A percentile compares a stretch with the other conserved stretches of the same genome.
Conservation (phyloP, 2,329 filamentous ascomycete genomes). For the Exserohilum turcica region DNA sequence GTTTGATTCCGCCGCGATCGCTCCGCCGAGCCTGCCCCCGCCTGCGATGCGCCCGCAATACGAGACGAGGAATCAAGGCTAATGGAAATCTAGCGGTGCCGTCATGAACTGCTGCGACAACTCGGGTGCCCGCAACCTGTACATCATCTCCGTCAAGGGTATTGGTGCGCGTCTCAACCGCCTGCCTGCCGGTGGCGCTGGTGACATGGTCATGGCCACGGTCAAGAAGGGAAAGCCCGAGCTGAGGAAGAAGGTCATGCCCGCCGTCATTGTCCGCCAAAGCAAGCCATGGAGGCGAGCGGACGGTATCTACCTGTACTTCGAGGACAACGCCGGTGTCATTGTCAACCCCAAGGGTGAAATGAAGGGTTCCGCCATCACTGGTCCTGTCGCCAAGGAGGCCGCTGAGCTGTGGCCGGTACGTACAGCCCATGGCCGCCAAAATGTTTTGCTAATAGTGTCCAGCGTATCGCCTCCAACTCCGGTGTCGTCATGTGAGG, state of each 20-base stretch:
- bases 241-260: conserved; percentile 99
- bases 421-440: conserved; percentile 51
- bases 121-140: conserved; percentile 97
- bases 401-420: conserved; percentile 99
- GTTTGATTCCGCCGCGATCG: conserved; percentile 52
- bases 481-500: conserved; percentile 99
- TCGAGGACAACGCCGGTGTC: conserved; percentile 99
- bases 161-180: conserved; percentile 97
- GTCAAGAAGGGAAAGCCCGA: conserved; percentile 99
- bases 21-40: conserved; percentile 5
- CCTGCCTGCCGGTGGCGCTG: conserved; percentile 94
- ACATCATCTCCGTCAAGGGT: conserved; percentile 99
- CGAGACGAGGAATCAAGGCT: conserved; percentile 30
- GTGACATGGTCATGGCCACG: conserved; percentile 99
- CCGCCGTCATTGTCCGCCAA: conserved; percentile 97
- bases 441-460: conserved; percentile 37
- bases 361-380: conserved; percentile 99
- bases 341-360: conserved; percentile 99
- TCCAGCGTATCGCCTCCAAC: conserved; percentile 97
- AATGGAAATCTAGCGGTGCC: conserved; percentile 72
- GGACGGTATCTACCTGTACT: conserved; percentile 99
- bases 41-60: conserved; percentile 10
- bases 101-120: conserved; percentile 99
- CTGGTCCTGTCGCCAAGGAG: conserved; percentile 98
- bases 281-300: conserved; percentile 99